Base-by-base conservation (phyloP, 208 protist species). In the Novymonas esmeraldas region DNA sequence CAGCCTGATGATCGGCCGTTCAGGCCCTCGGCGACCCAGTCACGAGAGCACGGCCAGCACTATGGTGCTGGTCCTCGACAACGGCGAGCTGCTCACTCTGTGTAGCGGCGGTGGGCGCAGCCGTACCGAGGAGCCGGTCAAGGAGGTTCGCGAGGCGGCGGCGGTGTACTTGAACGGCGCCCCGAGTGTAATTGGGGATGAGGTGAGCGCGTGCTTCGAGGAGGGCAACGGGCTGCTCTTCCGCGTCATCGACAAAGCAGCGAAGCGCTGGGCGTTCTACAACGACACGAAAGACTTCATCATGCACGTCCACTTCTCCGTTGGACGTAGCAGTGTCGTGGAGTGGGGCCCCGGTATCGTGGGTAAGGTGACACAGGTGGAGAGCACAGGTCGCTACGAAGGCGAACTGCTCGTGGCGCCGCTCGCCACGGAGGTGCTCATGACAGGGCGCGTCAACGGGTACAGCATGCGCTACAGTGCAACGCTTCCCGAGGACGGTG, bases 231-330 rank as follows among this genome's bases (percentile, higher is more conserved):
- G 86, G 16, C 51, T 89, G 26, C 70, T 92, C 10, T 87, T 89
- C 58, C 86, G 82, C 44, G 55, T 92, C 14, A 70, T 92, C 18
- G 68, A 88, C 46, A 54, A 67, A 2, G 29, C 24, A 7, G 44
- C 51, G 34, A 39, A 72, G 14, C 56, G 51, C 42, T 90, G 81
- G 78, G 75, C 73, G 10, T 90, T 85, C 66, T 90, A 87, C 73
- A 90, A 90, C 70, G 84, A 87, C 54, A 90, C 84, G 6, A 62
- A 14, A 1, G 58, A 73, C 34, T 71, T 75, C 28, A 26, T 69
- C 22, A 79, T 86, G 66, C 60, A 64, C 63, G 62, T 85, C 54
- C 26, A 81, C 29, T 62, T 81, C 51, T 59, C 66, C 4, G 7
- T 72, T 42, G 54, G 61, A 42, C 20, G 42, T 11, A 73, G n/a